Evolutionary conservation across 2,329 filamentous ascomycete genomes (phyloP), one percentile per base, ranked within the genome.

Genomic region (Colletotrichum cordylinicola): DNA sequence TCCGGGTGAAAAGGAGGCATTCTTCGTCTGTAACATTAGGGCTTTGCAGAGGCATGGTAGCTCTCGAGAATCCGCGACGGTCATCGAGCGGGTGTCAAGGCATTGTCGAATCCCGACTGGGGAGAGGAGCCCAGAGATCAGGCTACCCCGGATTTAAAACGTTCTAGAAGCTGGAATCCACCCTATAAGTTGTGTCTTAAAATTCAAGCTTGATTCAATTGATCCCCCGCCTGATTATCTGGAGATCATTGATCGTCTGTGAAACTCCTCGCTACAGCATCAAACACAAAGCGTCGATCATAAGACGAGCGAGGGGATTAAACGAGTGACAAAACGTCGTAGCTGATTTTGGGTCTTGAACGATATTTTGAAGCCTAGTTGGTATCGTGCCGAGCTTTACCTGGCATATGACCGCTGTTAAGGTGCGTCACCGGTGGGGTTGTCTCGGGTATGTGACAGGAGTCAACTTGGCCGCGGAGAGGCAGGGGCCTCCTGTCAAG

Each of bases 391-490:
- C n/a, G n/a, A 52, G 18, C 16, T 62, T 24, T 18, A 43, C 8
- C 33, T 9, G 8, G 29, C 37, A 66, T 60, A 71, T 29, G 3
- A 27, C n/a, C 12, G n/a, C n/a, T 37, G 15, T 48, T 55, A 66
- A 66, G 72, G 37, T 70, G 33, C 43, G 33, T 56, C 24, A 18
- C 7, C 12, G 31, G 27, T 65, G 67, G 67, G 48, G 58, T 52
- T 33, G 60, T 74, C 67, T 74, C 67, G 67, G 21, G 67, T 70
- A 6, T 74, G 66, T 74, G 58, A 64, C 43, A 70, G 33, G 58
- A 37, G 60, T 52, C 60, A 66, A 29, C 12, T 31, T 35, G 12
- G 27, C 60, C 29, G 18, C 33, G 15, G 29, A 13, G 10, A 21
- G 21, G 33, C 29, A 60, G 35, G 66, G 18, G 31, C 15, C 72